Evolutionary conservation across 495 filamentous ascomycete genomes (phyloP), one percentile per base, ranked within the genome.

Genomic region (Penicillium pancosmium): DNA sequence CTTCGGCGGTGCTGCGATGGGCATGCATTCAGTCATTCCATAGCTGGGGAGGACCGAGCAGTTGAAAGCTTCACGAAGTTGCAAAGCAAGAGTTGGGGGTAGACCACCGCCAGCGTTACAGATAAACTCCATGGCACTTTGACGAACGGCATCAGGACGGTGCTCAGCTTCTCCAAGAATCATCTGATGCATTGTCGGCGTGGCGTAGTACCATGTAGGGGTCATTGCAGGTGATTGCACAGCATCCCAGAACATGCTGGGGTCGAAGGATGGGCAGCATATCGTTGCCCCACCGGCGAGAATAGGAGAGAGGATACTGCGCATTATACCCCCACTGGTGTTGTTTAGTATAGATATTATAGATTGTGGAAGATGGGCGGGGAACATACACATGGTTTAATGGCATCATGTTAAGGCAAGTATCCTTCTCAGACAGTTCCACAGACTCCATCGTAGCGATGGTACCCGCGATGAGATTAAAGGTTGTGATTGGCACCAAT

Each of bases 1-100:
- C 50, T 56, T 60, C 1, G 78, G 78, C 6, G 74, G 73, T 0
- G 58, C 56, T 13, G 74, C 75, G 43, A 79, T 80, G 5, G 78
- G 77, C 71, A 78, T 80, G 59, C 77, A 79, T 64, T 80, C 78
- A 7, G 78, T 80, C 77, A 80, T 79, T 13, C 76, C 78, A 62
- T 80, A 80, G 54, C 73, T 77, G 41, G 76, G 76, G 15, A 80
- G 66, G 16, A 80, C 69, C 1, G 61, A 61, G 38, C 73, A 74
- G 16, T 66, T 56, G 58, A 80, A 80, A 0, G 70, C 70, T 34
- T 76, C 63, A 50, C 62, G 64, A 6, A 80, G 58, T 48, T 69
- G 67, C 11, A 56, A 54, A 0, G 76, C 76, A 34, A 80, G 65
- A 0, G 73, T 64, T 12, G 77, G 77, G 10, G 77, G 70, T 18